Conservation (phyloP, 129 eudicot species). For the Centaurea solstitialis region DNA sequence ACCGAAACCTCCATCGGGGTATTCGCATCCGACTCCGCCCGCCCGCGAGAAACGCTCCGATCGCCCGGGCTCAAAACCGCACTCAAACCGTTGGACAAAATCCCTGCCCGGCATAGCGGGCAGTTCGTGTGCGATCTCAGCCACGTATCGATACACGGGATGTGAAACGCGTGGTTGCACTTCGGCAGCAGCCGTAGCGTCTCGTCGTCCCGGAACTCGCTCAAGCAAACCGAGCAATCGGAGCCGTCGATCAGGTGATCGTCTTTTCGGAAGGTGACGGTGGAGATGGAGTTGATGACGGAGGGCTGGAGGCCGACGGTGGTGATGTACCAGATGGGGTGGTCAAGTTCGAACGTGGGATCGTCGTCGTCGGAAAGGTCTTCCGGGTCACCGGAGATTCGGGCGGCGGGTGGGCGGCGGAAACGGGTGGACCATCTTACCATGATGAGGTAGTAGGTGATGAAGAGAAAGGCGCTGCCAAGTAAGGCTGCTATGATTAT, state of each 20-base stretch:
- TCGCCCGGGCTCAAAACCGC: slow-evolving; percentile 23
- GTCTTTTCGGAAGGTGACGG: slow-evolving; percentile 35
- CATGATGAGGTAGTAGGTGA: slow-evolving; percentile 48
- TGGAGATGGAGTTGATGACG: slow-evolving; percentile 45
- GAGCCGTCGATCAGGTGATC: slow-evolving; percentile 56
- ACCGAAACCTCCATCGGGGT: slow-evolving; percentile 24
- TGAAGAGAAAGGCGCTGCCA: slow-evolving; percentile 37
- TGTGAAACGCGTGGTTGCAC: slow-evolving; percentile 75
- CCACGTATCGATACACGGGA: slow-evolving; percentile 73
- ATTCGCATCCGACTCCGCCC: neutral
- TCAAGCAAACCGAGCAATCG: slow-evolving; percentile 69
- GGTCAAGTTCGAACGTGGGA: slow-evolving; percentile 35
- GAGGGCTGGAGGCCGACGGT: slow-evolving; percentile 63
- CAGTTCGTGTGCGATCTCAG: slow-evolving; percentile 66
- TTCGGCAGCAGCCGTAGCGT: slow-evolving; percentile 57
- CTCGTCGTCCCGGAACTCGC: slow-evolving; percentile 58
- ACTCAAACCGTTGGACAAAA: slow-evolving; percentile 31
- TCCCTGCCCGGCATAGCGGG: slow-evolving; percentile 65
- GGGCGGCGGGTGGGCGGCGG: slow-evolving; percentile 5
- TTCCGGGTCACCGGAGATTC: slow-evolving; percentile 6
- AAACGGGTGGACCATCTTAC: slow-evolving; percentile 36
- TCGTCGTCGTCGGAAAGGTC: slow-evolving; percentile 42
- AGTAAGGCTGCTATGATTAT: slow-evolving; percentile 36
- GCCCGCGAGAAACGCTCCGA: neutral
- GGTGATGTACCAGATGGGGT: slow-evolving; percentile 69